Evolutionary conservation across 2,329 filamentous ascomycete species (phyloP), one percentile per base, ranked within the genome.

Genomic region (Ceratocystis eucalypticola): DNA sequence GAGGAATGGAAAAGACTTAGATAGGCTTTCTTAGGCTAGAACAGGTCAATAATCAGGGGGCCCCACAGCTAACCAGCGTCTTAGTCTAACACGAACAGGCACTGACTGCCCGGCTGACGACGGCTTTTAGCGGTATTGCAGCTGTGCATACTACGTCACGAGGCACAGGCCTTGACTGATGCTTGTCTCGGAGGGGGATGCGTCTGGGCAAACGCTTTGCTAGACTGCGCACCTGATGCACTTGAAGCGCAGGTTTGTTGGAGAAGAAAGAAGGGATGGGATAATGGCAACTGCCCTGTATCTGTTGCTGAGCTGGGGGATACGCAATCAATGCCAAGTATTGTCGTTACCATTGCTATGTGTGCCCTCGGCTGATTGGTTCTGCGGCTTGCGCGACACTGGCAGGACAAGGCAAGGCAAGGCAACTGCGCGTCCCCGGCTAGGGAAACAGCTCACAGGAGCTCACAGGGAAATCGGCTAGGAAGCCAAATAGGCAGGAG

Each of bases 81-180:
- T 15, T 15, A 15, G 37, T 41, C 33, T 12, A 12, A 41, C 37
- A 41, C 57, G 48, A 30, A 17, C 61, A 53, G 22, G 22, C 10
- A 37, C n/a, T 53, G 20, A 20, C n/a, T 33, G 28, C 37, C 37
- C 74, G 74, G 78, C 74, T 80, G 75, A 69, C 72, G 67, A 70
- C 80, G 80, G 79, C 74, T 80, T 77, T 66, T 71, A 44, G 72
- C 79, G 78, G 76, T 69, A 71, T 72, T 48, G 69, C 37, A 45
- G 12, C 25, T 15, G n/a, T 5, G 33, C 33, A n/a, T 20, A 10
- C 22, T 22, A 45, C 20, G 15, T 20, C 22, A 33, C 41, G 7
- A 30, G 17, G 50, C 33, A 53, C 37, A 41, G 37, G 37, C 37
- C 37, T 41, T 41, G 37, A 4, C 25, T 53, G 20, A 25, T 53